Base-by-base conservation (phyloP, 306 rosid genomes). In the Cicer bijugum region DNA sequence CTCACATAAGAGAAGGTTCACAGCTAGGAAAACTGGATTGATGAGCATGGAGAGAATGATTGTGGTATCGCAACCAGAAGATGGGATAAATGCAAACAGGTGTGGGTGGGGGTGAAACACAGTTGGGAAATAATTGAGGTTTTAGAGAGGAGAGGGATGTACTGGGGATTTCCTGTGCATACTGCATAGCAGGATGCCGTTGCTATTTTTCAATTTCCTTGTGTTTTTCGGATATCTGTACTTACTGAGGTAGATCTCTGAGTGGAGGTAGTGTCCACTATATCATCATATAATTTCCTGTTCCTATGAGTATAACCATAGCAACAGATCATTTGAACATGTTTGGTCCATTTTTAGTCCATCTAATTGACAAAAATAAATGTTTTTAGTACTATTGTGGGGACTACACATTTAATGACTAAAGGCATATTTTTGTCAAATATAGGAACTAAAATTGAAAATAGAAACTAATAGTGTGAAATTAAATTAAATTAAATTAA, bases 171-270 rank as follows among this genome's bases (percentile, higher is more conserved):
- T 40, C 76, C 51, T 19, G 42, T 12, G 19, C 28, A 19, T 56
- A 14, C 20, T 12, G 19, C 28, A 19, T 56, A 14, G 42, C 53
- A 71, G 53, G 52, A 20, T 33, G 16, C 37, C 46, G 10, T 52
- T 42, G 45, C 17, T 42, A 43, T 44, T 35, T 67, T 61, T 51
- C 46, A 50, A 64, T 40, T 63, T 75, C 42, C 39, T 40, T 51
- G 39, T 64, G 48, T 6, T 55, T 43, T 44, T 48, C 59, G 23
- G 37, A 52, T n/a, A 52, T 66, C 1, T 39, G 57, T 43, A 58
- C 28, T 65, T 62, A n/a, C 16, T 50, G 64, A 76, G 35, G 60
- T 40, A 51, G 39, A 45, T 38, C 44, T 59, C 59, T 44, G 47
- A 43, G 47, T 12, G 40, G 80, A 75, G 55, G 17, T 52, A 67